These are phyloP conservation scores for Atalantia buxifolia DNA, from an alignment of 345 rosid species.

Conservation along the genomic window DNA sequence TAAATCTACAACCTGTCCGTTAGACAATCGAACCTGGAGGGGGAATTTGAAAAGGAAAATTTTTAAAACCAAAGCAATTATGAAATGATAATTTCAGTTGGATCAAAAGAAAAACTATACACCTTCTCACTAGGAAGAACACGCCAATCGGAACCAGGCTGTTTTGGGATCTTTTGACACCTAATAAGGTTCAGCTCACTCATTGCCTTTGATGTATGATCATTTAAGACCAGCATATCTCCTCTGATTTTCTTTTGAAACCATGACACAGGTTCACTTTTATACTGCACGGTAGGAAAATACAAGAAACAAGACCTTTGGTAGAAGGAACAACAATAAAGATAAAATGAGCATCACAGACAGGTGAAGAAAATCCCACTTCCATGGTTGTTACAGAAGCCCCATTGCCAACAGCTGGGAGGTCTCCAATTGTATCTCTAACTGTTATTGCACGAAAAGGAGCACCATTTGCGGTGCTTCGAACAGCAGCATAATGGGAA, in stretches of 20 bases:
- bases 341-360: background rate
- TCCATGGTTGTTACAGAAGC: constrained; percentile 47
- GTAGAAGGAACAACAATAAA: background rate
- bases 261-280: constrained; percentile 65
- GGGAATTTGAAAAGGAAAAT: background rate
- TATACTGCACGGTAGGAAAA: constrained; percentile 40
- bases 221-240: constrained; percentile 42
- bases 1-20: constrained; percentile 61
- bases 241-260: constrained; percentile 76
- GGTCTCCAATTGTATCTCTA: constrained; percentile 88
- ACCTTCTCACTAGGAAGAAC: constrained; percentile 79
- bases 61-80: background rate
- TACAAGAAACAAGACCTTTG: background rate
- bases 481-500: constrained; percentile 62
- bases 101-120: background rate
- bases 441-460: constrained; percentile 92
- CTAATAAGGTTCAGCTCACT: constrained; percentile 71
- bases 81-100: background rate
- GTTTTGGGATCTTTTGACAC: constrained; percentile 71
- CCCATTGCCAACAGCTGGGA: constrained; percentile 69
- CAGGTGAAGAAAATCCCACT: constrained; percentile 28
- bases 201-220: constrained; percentile 83
- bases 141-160: constrained; percentile 95
- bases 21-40: constrained; percentile 56
- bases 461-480: constrained; percentile 74